Base-by-base conservation (phyloP, 2,329 filamentous ascomycete genomes). In the Pezicula carpinea region DNA sequence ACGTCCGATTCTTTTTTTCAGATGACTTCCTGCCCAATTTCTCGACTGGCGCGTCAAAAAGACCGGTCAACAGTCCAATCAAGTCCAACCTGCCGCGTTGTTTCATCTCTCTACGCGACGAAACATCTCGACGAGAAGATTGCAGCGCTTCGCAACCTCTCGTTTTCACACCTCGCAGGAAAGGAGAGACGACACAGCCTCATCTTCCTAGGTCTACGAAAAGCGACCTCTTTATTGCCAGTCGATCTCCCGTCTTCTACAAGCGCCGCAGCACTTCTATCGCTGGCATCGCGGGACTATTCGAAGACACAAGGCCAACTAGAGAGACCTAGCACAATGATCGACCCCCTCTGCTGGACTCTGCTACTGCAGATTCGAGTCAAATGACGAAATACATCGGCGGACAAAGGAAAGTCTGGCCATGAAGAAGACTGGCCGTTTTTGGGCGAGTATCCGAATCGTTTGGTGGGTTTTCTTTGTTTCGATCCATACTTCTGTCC, bases 401-500 rank as follows among this genome's bases (percentile, higher is more conserved):
- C n/a, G 38, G 7, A 40, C 38, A 40, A 40, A 40, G 38, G 22
- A 29, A 23, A 21, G n/a, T 40, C n/a, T 15, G 36, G 8, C 38
- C 38, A 23, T 40, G n/a, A 40, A 23, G 38, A 23, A 40, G 8
- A 23, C 33, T 7, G n/a, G 19, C 38, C 38, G 38, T 23, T 40
- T 23, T n/a, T 40, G 38, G 38, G 13, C 19, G 38, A 23, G 3
- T 23, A 15, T 22, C 11, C 21, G 13, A 22, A 8, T 23, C 26
- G 18, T 40, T 23, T 40, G 18, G 38, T 26, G 11, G 13, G 22
- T 10, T 22, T 21, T 40, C 19, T 26, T 40, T 48, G 26, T 49
- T 50, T 39, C 43, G 59, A 59, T 62, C 51, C 55, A 55, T 59
- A 57, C 56, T 59, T 49, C 51, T 55, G 49, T 44, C 55, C 51